Conservation (phyloP, 768 basidiomycete genomes). For the Rhodotorula babjevae region DNA sequence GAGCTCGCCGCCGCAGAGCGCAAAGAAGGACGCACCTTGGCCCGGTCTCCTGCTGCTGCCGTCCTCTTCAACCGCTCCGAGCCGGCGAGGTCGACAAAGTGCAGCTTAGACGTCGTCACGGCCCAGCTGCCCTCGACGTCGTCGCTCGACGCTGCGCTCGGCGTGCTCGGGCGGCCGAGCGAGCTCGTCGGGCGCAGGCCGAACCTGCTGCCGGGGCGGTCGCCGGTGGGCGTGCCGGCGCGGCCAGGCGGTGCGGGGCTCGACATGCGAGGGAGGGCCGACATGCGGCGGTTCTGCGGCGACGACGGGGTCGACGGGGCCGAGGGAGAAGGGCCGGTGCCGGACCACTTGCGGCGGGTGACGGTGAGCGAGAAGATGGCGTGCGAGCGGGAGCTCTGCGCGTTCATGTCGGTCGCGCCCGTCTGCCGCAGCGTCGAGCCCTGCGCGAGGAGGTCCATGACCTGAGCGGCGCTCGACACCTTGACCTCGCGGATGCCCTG, state of each 20-base stretch:
- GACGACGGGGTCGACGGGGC: slow-evolving; percentile 15
- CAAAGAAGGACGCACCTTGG: slow-evolving; percentile 61
- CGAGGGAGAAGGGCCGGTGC: slow-evolving; percentile 44
- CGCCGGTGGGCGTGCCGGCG: slow-evolving; percentile 19
- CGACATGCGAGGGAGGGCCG: slow-evolving; percentile 20
- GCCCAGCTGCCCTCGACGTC: slow-evolving; percentile 71
- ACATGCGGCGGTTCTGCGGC: slow-evolving; percentile 16
- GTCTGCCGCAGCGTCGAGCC: slow-evolving; percentile 88
- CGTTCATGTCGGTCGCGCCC: slow-evolving; percentile 98
- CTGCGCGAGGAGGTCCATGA: slow-evolving; percentile 85
- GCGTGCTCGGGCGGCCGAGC: slow-evolving; percentile 14
- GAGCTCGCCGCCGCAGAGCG: neutral
- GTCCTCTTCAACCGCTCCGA: slow-evolving; percentile 96
- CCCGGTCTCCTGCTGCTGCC: slow-evolving; percentile 88
- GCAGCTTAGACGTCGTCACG: slow-evolving; percentile 89
- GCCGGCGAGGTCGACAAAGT: slow-evolving; percentile 96
- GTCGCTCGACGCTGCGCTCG: neutral
- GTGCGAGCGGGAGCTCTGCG: slow-evolving; percentile 94
- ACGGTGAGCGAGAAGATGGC: slow-evolving; percentile 96
- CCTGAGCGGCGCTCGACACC: slow-evolving; percentile 76
- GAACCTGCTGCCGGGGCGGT: slow-evolving; percentile 24
- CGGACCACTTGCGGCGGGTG: slow-evolving; percentile 79
- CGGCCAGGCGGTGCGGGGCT: slow-evolving; percentile 21
- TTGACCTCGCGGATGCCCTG: slow-evolving; percentile 85
- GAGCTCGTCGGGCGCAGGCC: slow-evolving; percentile 34